Evolutionary conservation across 805 yeast genomes (phyloP), one percentile per base, ranked within the genome.

Genomic region (Saturnispora besseyi): DNA sequence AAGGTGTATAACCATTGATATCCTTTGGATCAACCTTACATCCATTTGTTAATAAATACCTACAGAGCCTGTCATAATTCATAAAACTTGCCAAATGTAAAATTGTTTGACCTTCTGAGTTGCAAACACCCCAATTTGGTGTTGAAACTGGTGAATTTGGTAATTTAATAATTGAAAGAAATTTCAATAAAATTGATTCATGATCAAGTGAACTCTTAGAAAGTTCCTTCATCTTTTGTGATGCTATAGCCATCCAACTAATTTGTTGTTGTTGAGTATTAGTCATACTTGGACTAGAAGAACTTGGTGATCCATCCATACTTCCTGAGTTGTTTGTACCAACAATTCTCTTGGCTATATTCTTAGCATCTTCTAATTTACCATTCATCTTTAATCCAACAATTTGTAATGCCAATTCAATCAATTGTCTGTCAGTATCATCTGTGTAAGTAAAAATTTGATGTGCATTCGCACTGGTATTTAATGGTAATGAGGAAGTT

Each of bases 361-460:
- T 89, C 57, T 87, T 80, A 2, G 98, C 97, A 66, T 91, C 97
- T 62, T 93, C 98, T 51, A 93, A 71, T 60, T 84, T 83, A 51
- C 98, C 99, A 62, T 88, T 90, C 96, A 91, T 89, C 68, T 91
- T 91, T 66, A 90, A 73, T 2, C 99, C 99, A 38, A 93, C 96
- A 59, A 93, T 93, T 63, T 93, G 98, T 58, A 93, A 73, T 2
- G 99, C 99, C 55, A 93, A 73, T 68, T 93, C 99, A 62, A 91
- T 87, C 62, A 93, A 75, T 66, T 91, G 96, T 56, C 93, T 77
- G 66, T 93, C 99, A 9, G 96, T 86, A 62, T 93, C 99, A 68
- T 93, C 97, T 42, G 88, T 76, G 61, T 93, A 93, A 0, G 98
- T 89, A 66, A 93, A 93, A 1, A 87, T 74, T 60, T 80, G 86